Conservation (phyloP, 2,329 filamentous ascomycete species). For the Botryotinia calthae region DNA sequence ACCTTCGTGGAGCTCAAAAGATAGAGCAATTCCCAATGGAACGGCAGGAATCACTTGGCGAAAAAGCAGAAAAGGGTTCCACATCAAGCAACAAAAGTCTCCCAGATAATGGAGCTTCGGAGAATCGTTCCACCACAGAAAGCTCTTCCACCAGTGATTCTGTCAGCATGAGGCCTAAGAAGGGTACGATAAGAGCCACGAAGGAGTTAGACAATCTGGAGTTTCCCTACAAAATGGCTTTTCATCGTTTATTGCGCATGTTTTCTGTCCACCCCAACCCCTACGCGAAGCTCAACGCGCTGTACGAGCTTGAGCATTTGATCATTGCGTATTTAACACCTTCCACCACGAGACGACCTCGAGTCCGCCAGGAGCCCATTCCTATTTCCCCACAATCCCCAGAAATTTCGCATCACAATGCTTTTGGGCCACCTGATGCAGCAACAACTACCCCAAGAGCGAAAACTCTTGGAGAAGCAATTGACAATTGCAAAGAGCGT, state of each 20-base stretch:
- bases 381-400: constrained; percentile 58
- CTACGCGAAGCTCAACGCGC: constrained; percentile 75
- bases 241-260: constrained; percentile 74
- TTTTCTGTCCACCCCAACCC: constrained; percentile 91
- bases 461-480: constrained; percentile 61
- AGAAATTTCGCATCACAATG: constrained; percentile 33
- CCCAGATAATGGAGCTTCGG: constrained; percentile 28
- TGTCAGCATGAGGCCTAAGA: constrained; percentile 23
- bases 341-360: constrained; percentile 41
- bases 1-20: constrained; percentile 54
- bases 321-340: constrained; percentile 72
- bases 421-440: constrained; percentile 34
- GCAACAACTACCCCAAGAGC: constrained; percentile 38
- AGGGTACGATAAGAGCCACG: constrained; percentile 23
- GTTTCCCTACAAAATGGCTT: constrained; percentile 80
- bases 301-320: constrained; percentile 80
- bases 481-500: constrained; percentile 67
- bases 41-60: constrained; percentile 26
- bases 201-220: constrained; percentile 44
- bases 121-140: constrained; percentile 32
- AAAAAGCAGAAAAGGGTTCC: constrained; percentile 32
- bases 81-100: constrained; percentile 26
- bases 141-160: constrained; percentile 36
- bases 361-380: constrained; percentile 33
- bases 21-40: constrained; percentile 29